phyloP scores from a whole-genome alignment of 257 asterid species.

The Scutellaria baicalensis region DNA sequence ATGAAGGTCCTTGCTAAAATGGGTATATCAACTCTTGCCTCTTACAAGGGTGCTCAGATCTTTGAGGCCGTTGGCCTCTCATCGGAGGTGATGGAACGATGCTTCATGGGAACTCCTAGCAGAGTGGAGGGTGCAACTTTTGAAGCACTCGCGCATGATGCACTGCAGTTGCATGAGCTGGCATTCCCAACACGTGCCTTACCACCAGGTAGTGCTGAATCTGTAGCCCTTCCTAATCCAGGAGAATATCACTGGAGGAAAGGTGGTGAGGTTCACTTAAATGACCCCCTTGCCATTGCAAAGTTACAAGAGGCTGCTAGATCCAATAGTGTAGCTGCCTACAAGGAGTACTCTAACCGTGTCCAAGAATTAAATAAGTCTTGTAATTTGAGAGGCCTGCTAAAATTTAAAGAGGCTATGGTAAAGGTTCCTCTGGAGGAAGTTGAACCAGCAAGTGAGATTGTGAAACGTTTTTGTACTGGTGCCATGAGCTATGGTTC shows the following conservation, averaged over 20 bases:
- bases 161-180: slow-evolving; percentile 77
- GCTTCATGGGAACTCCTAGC: slow-evolving; percentile 96
- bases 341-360: slow-evolving; percentile 84
- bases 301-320: slow-evolving; percentile 93
- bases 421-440: slow-evolving; percentile 75
- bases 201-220: slow-evolving; percentile 94
- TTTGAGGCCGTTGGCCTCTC: slow-evolving; percentile 99
- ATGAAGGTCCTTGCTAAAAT: slow-evolving; percentile 98
- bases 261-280: slow-evolving; percentile 93
- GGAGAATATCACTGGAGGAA: slow-evolving; percentile 99
- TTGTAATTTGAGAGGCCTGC: slow-evolving; percentile 94
- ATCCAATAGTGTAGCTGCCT: slow-evolving; percentile 86
- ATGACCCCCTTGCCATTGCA: slow-evolving; percentile 95
- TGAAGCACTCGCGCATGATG: slow-evolving; percentile 85
- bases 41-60: slow-evolving; percentile 98
- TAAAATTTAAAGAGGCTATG: slow-evolving; percentile 68
- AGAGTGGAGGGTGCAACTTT: slow-evolving; percentile 99
- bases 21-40: slow-evolving; percentile 99
- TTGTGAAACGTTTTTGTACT: slow-evolving; percentile 87
- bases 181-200: slow-evolving; percentile 85
- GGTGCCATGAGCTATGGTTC: slow-evolving; percentile 99
- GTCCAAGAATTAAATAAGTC: slow-evolving; percentile 78
- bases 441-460: slow-evolving; percentile 91
- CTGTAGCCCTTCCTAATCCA: slow-evolving; percentile 95
- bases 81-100: slow-evolving; percentile 89